Evolutionary conservation across 495 filamentous ascomycete genomes (phyloP), one percentile per base, ranked within the genome.

Genomic region (Lepidopterella palustris): DNA sequence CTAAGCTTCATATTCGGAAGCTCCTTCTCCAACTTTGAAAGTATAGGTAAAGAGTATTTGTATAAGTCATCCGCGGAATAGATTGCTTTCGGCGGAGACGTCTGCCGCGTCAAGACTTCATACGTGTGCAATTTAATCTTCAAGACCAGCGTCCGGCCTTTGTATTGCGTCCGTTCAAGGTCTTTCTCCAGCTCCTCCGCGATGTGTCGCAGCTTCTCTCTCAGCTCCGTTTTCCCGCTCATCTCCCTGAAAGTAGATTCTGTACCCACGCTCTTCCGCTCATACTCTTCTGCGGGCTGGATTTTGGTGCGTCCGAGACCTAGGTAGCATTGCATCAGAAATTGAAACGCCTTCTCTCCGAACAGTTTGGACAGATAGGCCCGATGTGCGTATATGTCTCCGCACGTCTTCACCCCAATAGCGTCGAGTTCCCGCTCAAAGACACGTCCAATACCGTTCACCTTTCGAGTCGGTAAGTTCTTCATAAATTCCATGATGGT

Each of bases 51-150:
- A 0, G 88, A 73, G 68, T 84, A 89, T 20, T 80, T 81, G 70
- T 92, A 99, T 13, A 97, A 73, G 62, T 98, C 93, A 42, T 95
- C 87, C 0, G 88, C 86, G 1, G 77, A 72, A 27, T 71, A 79
- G 5, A 96, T 79, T 0, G 90, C 84, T 63, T 86, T 85, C 1
- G 88, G 83, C 9, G 86, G 82, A 35, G 87, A 79, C 11, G 81
- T 80, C 69, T 98, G 93, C 32, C 93, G 76, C 0, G 90, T 93
- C 18, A 89, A 76, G 9, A 97, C 92, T 70, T 97, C 90, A 65
- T 91, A 99, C 0, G 89, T 95, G 65, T 96, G 90, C 10, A 97
- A 76, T 70, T 99, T 99, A 50, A 97, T 81, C 72, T 99, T 99
- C 20, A 99, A 71, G 23, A 88, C 86, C 3, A 98, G 72, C 0